Evolutionary conservation across 331 rosid genomes (phyloP), one percentile per base, ranked within the genome.

Genomic region (Acacia concinna): DNA sequence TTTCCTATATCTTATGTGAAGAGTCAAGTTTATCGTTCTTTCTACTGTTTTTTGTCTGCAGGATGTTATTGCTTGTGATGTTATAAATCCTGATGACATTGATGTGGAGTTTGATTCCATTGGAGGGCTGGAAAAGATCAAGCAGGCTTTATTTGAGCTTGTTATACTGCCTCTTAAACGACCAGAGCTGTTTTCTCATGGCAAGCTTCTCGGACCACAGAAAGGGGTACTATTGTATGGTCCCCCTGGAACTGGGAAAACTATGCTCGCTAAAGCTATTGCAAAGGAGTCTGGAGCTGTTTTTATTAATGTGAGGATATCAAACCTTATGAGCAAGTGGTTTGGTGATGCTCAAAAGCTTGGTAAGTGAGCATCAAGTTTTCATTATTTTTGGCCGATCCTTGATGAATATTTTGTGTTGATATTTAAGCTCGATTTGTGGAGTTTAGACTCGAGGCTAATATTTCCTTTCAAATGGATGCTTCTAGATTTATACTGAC

Each of bases 261-360:
- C 99, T 25, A 93, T 96, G 99, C 99, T 96, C 81, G 99, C 99
- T 60, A 96, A 96, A 85, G 99, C 99, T 81, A 96, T 96, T 74
- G 99, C 99, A 3, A 93, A 89, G 83, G 99, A 96, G 80, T 93
- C 98, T 11, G 97, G 89, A 69, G 99, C 99, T 71, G 98, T 93
- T 73, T 96, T 96, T 74, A 96, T 96, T 40, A 96, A 96, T 20
- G 93, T 96, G 67, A 91, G 91, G 85, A 84, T 96, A 85, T 96
- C 99, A 17, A 96, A 93, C 87, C 88, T 96, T 68, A 96, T 96
- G 99, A 96, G 99, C 91, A 96, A 96, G 90, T 96, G 99, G 99
- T 96, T 96, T 65, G 99, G 99, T 71, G 99, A 96, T 88, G 98
- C 98, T 41, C 98, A 90, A 81, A 96, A 96, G 74, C 99, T 96